Evolutionary conservation across 306 rosid genomes (phyloP).

Genomic region (Senna tora): DNA sequence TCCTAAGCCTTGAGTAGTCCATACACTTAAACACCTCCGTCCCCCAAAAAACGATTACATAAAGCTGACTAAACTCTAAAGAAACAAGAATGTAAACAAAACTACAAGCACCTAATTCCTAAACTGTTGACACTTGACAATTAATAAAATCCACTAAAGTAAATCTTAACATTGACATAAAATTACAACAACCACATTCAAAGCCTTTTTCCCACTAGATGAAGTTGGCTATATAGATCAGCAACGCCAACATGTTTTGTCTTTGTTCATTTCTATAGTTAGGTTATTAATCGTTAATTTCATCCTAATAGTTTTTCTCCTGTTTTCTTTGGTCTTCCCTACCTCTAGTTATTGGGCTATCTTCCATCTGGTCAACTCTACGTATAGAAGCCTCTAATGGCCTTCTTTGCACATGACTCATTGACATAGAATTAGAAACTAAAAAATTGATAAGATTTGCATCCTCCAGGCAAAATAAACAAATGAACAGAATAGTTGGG

Average conservation of each 20-base stretch:
- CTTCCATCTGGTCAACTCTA: too few species aligned
- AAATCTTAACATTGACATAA: slow-evolving; percentile 14
- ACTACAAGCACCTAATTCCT: not conserved
- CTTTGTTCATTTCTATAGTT: too few species aligned
- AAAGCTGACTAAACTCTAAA: not conserved
- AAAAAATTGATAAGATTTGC: slow-evolving; percentile 2
- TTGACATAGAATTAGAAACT: not conserved
- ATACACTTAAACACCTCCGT: not conserved
- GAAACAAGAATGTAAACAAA: not conserved
- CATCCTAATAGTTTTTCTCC: too few species aligned
- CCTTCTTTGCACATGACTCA: too few species aligned
- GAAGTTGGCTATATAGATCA: too few species aligned
- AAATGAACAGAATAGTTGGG: slow-evolving; percentile 17
- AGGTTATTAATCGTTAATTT: too few species aligned
- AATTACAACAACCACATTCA: too few species aligned
- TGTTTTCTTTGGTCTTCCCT: too few species aligned
- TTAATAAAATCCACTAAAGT: not conserved
- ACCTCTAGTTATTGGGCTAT: too few species aligned
- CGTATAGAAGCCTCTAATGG: too few species aligned
- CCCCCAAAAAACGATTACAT: not conserved
- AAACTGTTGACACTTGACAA: not conserved
- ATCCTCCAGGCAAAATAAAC: slow-evolving; percentile 7
- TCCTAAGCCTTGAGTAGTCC: not conserved
- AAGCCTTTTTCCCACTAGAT: too few species aligned
- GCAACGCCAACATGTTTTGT: too few species aligned